A percentile compares a stretch with the other conserved stretches of the same genome.
These are phyloP conservation scores for Starmera caribaea DNA, from an alignment of 805 yeast genomes.

Conservation along the genomic window DNA sequence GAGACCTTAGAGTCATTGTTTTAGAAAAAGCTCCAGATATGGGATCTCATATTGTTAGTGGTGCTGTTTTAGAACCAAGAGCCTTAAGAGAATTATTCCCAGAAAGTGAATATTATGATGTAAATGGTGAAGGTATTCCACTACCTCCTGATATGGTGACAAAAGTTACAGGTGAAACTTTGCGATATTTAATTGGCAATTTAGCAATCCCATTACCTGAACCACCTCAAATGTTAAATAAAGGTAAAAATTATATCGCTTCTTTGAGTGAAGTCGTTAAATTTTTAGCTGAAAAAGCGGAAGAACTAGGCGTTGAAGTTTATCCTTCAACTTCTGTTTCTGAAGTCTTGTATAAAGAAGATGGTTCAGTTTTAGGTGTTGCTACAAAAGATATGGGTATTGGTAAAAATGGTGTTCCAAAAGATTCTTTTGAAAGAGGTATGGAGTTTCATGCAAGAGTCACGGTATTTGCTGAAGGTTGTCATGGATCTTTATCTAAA, in stretches of 20 bases:
- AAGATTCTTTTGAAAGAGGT: constrained; percentile 84
- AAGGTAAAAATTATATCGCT: constrained; percentile 75
- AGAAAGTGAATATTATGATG: constrained; percentile 44
- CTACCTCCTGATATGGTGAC: constrained; percentile 74
- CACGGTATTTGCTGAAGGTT: constrained; percentile 94
- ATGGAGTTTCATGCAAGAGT: constrained; percentile 92
- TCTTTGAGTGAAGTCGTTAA: constrained; percentile 75
- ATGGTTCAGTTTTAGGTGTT: constrained; percentile 69
- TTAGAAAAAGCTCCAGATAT: constrained; percentile 89
- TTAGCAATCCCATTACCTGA: constrained; percentile 71
- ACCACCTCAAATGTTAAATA: constrained; percentile 84
- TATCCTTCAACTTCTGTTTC: constrained; percentile 86
- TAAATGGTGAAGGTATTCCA: constrained; percentile 51
- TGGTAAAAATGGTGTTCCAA: constrained; percentile 64
- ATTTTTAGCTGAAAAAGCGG: constrained; percentile 81
- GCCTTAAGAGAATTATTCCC: constrained; percentile 81
- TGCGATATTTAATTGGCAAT: constrained; percentile 58
- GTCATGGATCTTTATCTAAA: constrained; percentile 90
- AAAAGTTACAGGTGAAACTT: constrained; percentile 60
- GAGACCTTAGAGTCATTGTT: constrained; percentile 75
- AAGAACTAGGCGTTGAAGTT: constrained; percentile 86
- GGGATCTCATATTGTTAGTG: constrained; percentile 88
- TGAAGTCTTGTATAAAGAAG: constrained; percentile 57
- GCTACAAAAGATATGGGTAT: constrained; percentile 94
- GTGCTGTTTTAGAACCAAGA: constrained; percentile 89